Base-by-base conservation (phyloP, 257 asterid species). In the Forsythia viridissima region DNA sequence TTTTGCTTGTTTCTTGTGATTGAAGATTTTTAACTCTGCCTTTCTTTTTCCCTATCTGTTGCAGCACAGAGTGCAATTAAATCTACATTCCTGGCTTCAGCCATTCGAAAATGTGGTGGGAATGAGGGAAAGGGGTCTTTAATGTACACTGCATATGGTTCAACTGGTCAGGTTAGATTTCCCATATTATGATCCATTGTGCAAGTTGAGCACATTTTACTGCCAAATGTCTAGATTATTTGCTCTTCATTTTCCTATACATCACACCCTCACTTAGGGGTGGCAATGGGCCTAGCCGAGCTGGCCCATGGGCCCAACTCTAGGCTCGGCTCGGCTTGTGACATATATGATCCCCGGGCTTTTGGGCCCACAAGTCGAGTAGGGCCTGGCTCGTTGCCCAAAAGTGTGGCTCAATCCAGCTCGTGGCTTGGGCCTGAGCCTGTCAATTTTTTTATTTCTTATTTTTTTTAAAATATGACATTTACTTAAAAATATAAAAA, bases 1-100 rank as follows among this genome's bases (percentile, higher is more conserved):
- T 74, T 74, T 71, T 24, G 20, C 30, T n/a, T 24, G 55, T 41
- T 43, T 18, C 80, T 69, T 21, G 66, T 59, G n/a, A 66, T 59
- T 76, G 42, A 68, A 74, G 16, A 36, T 13, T 72, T 36, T 55
- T 70, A 63, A 73, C 34, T 83, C 44, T 11, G 37, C 43, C 71
- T 70, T 39, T 57, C 69, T 77, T 71, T 52, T 65, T 30, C 43
- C 55, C 72, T 4, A 67, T 52, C 79, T 20, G 69, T 73, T 87
- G 91, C 97, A 95, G 99, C 96, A 59, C 99, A 95, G 84, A 92
- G 93, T 90, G 99, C 97, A 59, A 86, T 92, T 20, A 95, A 95
- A 87, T 87, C 92, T 9, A 95, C 97, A 12, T 95, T 91, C 84
- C 86, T 95, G 76, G 89, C 92, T 79, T 80, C 98, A 30, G 98